Base-by-base conservation (phyloP, 345 rosid species). In the Xanthoceras sorbifolium region DNA sequence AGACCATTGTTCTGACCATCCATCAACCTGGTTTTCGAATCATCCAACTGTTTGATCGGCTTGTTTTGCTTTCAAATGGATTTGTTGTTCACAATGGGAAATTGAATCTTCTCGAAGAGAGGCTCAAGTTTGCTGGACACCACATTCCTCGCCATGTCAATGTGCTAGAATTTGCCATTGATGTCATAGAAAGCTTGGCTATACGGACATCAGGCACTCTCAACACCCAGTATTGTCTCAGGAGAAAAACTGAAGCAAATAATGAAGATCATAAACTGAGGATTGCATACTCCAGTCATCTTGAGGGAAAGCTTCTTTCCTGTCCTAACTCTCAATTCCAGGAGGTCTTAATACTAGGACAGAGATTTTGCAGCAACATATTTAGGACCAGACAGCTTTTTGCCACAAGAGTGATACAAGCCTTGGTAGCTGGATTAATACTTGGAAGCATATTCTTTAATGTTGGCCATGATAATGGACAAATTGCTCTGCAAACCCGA, bases 21-120 rank as follows among this genome's bases (percentile, higher is more conserved):
- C 98, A 94, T 82, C 98, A 94, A 71, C 98, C 98, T 0, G 94
- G 97, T 36, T 91, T 86, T 76, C 97, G 97, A 42, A 93, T 93
- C 60, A 93, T 94, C 20, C 87, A 91, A 82, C 86, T 82, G 77
- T 80, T 94, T 26, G 88, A 90, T 75, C 87, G 92, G 52, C 76
- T 93, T 57, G 86, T 91, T 28, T 76, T 94, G 85, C 98, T 94
- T 32, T 91, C 92, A 20, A 83, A 84, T 55, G 98, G 98, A 10
- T 59, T 76, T 17, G 82, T 83, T 42, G 81, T 89, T 52, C 97
- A 94, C 70, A 87, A 89, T 69, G 95, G 92, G 50, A 78, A 91
- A 0, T 71, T 89, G 55, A n/a, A 68, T 63, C 85, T 80, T 67
- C 95, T 94, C 22, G 82, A 85, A 60, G 84, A 94, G 46, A 90